Conservation (phyloP, 306 rosid genomes). For the Astragalus membranaceus region DNA sequence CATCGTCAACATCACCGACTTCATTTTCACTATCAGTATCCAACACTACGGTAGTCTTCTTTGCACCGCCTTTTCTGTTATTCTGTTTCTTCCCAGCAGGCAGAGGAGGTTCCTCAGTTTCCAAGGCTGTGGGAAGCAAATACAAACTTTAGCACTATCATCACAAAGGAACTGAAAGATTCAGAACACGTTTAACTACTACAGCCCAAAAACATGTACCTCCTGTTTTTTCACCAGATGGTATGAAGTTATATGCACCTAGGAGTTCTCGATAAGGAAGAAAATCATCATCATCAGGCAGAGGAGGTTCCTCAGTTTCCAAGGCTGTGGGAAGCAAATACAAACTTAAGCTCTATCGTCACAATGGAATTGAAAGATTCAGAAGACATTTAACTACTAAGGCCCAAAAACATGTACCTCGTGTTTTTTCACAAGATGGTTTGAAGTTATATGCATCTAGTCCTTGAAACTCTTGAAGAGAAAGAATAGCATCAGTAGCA, state of each 20-base stretch:
- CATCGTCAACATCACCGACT: neutral
- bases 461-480: too few relatives aligned
- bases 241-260: slow-evolving; percentile 72
- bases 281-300: slow-evolving; percentile 48
- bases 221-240: slow-evolving; percentile 56
- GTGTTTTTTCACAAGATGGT: too few relatives aligned
- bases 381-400: too few relatives aligned
- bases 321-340: too few relatives aligned
- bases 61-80: slow-evolving; percentile 40
- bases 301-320: too few relatives aligned
- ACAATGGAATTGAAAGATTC: too few relatives aligned
- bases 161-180: neutral
- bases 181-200: neutral
- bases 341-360: too few relatives aligned
- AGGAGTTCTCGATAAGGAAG: slow-evolving; percentile 74
- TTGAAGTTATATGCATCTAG: too few relatives aligned
- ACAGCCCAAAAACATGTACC: slow-evolving; percentile 28
- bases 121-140: slow-evolving; percentile 35
- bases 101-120: slow-evolving; percentile 44
- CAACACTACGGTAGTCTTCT: slow-evolving; percentile 34
- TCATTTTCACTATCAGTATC: slow-evolving; percentile 37
- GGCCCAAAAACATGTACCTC: too few relatives aligned
- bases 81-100: slow-evolving; percentile 33
- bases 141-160: neutral
- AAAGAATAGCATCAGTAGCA: too few relatives aligned